Base-by-base conservation (phyloP, 805 yeast species). In the Starmerella apis region DNA sequence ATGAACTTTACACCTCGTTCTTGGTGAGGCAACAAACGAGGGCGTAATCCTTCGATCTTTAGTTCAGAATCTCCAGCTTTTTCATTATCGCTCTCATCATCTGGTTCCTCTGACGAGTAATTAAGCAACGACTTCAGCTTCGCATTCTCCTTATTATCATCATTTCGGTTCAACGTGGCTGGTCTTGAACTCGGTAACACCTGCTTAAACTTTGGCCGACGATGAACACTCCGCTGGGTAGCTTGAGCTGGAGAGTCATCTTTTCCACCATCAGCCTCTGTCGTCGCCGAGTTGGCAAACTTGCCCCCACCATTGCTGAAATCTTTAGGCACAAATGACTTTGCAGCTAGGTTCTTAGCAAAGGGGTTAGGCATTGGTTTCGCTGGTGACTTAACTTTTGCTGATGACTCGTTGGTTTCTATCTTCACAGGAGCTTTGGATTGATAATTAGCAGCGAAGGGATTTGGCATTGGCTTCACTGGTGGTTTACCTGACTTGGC, bases 11-110 rank as follows among this genome's bases (percentile, higher is more conserved):
- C 59, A 2, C 80, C 80, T 4, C 57, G 58, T 1, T 65, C 64
- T 54, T 76, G 80, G 56, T 76, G 80, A n/a, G 69, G 69, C 37
- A 73, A 53, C 23, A 74, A 56, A 28, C 53, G 57, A 1, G 72
- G 74, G 1, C 53, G 55, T 18, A 75, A 56, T 2, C 77, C 77
- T 14, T 62, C 59, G 1, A 72, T 65, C 1, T 16, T 32, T 18
- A 43, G 36, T 7, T 45, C 46, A 2, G 19, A 4, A 25, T 11
- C 30, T 30, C 18, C 25, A 9, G 8, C 43, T 10, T 32, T 57
- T 3, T 28, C 46, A 6, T 36, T 28, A n/a, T n/a, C 37, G 14
- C 25, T 20, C 11, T 39, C 50, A 3, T 32, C 27, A 2, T 27
- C 27, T 13, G 31, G 23, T 3, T 19, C 27, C 19, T 14, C 36